Percentiles rank a stretch among this genome's conserved stretches.
These are phyloP conservation scores for Pseudogymnoascus sp. DNA, from an alignment of 2,329 filamentous ascomycete genomes.

Conservation along the genomic window DNA sequence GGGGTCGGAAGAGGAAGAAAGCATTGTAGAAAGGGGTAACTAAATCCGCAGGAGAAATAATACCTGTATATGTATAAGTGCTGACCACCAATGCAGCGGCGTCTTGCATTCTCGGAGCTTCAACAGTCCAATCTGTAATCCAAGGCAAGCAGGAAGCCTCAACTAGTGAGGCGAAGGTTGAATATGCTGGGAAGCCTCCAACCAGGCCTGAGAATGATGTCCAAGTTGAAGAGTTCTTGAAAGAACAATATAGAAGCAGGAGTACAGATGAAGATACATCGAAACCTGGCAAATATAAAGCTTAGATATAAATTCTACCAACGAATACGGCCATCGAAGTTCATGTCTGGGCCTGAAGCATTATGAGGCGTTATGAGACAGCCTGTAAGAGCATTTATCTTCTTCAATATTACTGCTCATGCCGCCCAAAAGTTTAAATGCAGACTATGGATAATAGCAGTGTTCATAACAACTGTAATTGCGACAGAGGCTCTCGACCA, in stretches of 20 bases:
- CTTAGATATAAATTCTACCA: neutral
- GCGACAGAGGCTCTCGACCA: neutral
- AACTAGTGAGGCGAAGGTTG: slow-evolving; percentile 9
- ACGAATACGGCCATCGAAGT: neutral
- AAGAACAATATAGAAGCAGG: slow-evolving; percentile 24
- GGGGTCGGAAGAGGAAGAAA: slow-evolving; percentile 13
- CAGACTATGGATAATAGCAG: neutral
- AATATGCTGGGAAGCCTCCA: slow-evolving; percentile 16
- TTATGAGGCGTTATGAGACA: neutral
- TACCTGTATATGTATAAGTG: neutral
- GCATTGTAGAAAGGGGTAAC: slow-evolving; percentile 21
- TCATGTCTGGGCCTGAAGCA: neutral
- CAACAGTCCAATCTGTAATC: slow-evolving; percentile 14
- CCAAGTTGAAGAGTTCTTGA: slow-evolving; percentile 27
- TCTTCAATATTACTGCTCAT: neutral
- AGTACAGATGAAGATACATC: slow-evolving; percentile 1
- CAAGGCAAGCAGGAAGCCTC: slow-evolving; percentile 13
- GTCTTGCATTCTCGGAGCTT: slow-evolving; percentile 21
- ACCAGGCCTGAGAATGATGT: slow-evolving; percentile 25
- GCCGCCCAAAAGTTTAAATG: neutral
- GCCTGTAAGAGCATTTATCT: neutral
- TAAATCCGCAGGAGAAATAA: neutral
- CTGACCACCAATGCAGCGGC: slow-evolving; percentile 18
- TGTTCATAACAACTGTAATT: neutral
- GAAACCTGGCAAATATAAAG: neutral